Base-by-base conservation (phyloP, 306 rosid species). In the Sicyos edulis region DNA sequence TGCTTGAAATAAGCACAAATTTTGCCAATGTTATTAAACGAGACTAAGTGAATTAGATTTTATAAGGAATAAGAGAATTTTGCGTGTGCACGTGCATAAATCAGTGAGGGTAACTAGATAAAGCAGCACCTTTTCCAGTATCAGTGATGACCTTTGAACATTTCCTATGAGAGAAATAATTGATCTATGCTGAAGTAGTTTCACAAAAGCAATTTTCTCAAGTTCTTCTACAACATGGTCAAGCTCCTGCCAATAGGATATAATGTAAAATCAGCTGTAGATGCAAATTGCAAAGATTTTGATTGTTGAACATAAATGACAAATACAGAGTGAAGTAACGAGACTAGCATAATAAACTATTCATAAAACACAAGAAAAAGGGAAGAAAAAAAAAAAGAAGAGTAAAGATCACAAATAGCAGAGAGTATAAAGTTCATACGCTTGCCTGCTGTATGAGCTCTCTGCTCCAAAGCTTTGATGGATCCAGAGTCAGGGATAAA, bases 121-220 rank as follows among this genome's bases (percentile, higher is more conserved):
- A n/a, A n/a, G n/a, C 74, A 79, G 54, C 79, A 92, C 98, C 96
- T 88, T 90, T 82, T 90, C 98, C 78, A 92, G 83, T 82, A 92
- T 90, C 58, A 86, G 87, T 21, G 98, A 90, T 19, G 98, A 92
- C 80, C 74, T 88, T 86, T 90, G 96, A 74, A 88, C 96, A 75
- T 92, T 90, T 81, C 98, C 98, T 52, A 92, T 92, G 74, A 92
- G 98, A 75, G 98, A 92, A 55, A 92, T 92, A 60, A 92, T 92
- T 55, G 98, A 92, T 81, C 96, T 79, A 71, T 77, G 90, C 80
- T 92, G 96, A 63, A 92, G 91, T 75, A 92, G 98, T 75, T 92
- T 85, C 45, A 92, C 96, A 53, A 88, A 88, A 47, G 98, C 92
- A 82, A 92, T 90, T 79, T 92, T 92, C 88, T 90, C 93, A 63